Base-by-base conservation (phyloP, 2,329 filamentous ascomycete genomes). In the Ilyonectria mors-panacis region DNA sequence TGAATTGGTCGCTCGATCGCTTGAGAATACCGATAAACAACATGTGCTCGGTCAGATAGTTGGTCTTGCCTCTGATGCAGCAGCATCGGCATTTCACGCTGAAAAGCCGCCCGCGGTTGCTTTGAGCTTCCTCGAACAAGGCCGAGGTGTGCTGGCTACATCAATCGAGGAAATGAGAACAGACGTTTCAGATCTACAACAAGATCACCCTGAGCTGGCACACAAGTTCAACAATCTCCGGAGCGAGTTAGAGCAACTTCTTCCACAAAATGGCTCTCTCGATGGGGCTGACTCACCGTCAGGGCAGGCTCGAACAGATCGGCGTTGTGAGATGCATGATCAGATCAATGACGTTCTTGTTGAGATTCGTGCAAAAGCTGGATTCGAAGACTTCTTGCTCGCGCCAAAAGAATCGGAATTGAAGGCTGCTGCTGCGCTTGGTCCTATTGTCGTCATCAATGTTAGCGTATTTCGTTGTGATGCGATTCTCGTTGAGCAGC, bases 81-180 rank as follows among this genome's bases (percentile, higher is more conserved):
- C 44, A 7, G 44, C 56, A 9, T 17, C 21, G 2, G 30, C 56
- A 1, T n/a, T 50, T 17, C 26, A 39, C 4, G 35, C 53, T 28
- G 19, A n/a, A 8, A 23, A 42, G 13, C 35, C 35, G 35, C n/a
- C 17, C 6, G 15, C 21, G 9, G 6, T 26, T 3, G 53, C 35
- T 19, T 8, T 56, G 2, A 23, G 44, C 4, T 23, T 48, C 30
- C 44, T 59, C 5, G 56, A 50, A 19, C 28, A 59, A 28, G 56
- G 44, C 8, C 56, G 56, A 5, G 56, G 56, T 4, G 33, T 59
- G 10, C 44, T 59, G n/a, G 56, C 56, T 10, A 35, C 44, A 12
- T 59, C 56, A 1, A 12, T 59, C 4, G 56, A 39, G 13, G 56
- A 59, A 5, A 10, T 59, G 7, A 28, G 44, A 45, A 39, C 28